Evolutionary conservation across 345 rosid genomes (phyloP).

Genomic region (Clarkia xantiana): DNA sequence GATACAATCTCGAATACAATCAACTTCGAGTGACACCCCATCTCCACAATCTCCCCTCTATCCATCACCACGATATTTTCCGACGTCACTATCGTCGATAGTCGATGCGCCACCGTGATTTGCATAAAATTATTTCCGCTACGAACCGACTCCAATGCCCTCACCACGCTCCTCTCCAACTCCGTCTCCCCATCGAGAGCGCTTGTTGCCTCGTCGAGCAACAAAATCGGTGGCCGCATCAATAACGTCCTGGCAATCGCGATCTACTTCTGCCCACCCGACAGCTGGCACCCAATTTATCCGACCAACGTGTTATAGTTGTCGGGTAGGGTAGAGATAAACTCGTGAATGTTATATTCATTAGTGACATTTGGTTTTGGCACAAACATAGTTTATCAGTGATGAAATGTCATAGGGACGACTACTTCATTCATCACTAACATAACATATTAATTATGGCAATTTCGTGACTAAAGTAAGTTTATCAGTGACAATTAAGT

Average conservation of each 20-base stretch:
- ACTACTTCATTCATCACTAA: no score
- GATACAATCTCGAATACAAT: conserved; percentile 40
- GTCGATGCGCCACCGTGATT: conserved; percentile 68
- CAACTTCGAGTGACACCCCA: conserved; percentile 49
- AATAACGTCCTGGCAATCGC: conserved; percentile 47
- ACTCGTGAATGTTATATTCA: conserved; percentile 27
- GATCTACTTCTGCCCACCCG: conserved; percentile 55
- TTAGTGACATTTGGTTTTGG: neutral
- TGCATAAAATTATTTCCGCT: conserved; percentile 19
- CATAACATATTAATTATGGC: no score
- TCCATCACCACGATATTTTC: conserved; percentile 58
- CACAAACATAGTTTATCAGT: neutral
- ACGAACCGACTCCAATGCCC: conserved; percentile 37
- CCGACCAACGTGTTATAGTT: conserved; percentile 46
- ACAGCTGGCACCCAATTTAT: conserved; percentile 52
- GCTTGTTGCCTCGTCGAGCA: conserved; percentile 82
- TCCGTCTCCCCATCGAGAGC: conserved; percentile 76
- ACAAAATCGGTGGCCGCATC: conserved; percentile 41
- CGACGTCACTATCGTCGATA: conserved; percentile 57
- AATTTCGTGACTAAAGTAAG: no score
- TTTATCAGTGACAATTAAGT: no score
- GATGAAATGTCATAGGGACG: no score
- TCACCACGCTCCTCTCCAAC: conserved; percentile 47
- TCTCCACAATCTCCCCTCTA: conserved; percentile 59
- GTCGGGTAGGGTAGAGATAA: conserved; percentile 31